These are phyloP conservation scores for Abrus precatorius DNA, from an alignment of 306 rosid genomes.

Conservation along the genomic window DNA sequence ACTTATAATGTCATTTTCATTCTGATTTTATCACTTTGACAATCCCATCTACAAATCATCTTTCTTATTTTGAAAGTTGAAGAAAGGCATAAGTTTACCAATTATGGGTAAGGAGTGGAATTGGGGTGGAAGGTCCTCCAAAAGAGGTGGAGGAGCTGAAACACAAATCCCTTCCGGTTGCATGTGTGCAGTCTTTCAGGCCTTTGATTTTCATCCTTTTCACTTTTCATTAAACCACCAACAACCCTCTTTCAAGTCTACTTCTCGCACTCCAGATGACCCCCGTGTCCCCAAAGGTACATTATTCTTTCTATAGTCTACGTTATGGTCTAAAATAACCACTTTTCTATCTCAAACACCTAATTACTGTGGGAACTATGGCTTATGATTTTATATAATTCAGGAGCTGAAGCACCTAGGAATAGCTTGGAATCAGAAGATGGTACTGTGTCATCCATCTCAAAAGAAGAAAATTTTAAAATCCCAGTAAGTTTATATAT, in stretches of 20 bases:
- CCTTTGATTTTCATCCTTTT: conserved; percentile 86
- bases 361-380: background rate
- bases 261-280: conserved; percentile 42
- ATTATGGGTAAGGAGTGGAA: conserved; percentile 83
- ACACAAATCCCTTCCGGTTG: conserved; percentile 72
- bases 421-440: conserved; percentile 85
- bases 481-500: conserved; percentile 69
- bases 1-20: conserved; percentile 57
- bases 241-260: conserved; percentile 53
- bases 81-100: conserved; percentile 19
- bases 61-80: conserved; percentile 30
- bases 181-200: conserved; percentile 84
- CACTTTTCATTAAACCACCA: conserved; percentile 60
- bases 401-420: conserved; percentile 87
- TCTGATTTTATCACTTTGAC: conserved; percentile 49
- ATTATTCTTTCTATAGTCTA: background rate
- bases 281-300: conserved; percentile 66
- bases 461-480: conserved; percentile 64
- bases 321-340: background rate
- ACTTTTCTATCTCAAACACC: conserved; percentile 5
- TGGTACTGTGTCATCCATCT: conserved; percentile 57
- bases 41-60: conserved; percentile 34
- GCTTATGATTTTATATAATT: conserved; percentile 41
- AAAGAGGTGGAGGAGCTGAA: conserved; percentile 51
- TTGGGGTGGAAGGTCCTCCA: conserved; percentile 62